phyloP scores from a whole-genome alignment of 441 rosid species.

The Omphalea diandra region DNA sequence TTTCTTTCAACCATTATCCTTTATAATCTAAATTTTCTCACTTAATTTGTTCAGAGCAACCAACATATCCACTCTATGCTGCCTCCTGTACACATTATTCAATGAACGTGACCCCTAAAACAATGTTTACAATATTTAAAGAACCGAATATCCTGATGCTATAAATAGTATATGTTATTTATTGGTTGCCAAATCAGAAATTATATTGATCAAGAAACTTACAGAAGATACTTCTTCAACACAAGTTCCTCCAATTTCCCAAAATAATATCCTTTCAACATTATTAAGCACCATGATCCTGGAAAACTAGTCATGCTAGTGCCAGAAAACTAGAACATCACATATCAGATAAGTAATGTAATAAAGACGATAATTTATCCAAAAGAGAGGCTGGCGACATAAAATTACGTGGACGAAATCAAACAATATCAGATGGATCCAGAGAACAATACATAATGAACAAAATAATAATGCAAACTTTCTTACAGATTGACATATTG shows the following conservation, averaged over 20 bases:
- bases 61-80: background rate
- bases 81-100: background rate
- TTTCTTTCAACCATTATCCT: background rate
- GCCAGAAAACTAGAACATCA: background rate
- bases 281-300: no score
- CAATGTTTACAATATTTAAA: background rate
- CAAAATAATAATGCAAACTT: background rate
- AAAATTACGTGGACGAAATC: background rate
- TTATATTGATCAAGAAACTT: no score
- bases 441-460: background rate
- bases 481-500: conserved; percentile 77
- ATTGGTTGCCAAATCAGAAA: no score
- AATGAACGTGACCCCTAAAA: background rate
- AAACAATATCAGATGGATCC: background rate
- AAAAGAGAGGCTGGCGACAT: background rate
- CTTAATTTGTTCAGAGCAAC: background rate
- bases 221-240: no score
- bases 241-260: no score
- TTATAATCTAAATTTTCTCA: background rate
- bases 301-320: no score
- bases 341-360: background rate
- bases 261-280: no score
- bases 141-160: background rate
- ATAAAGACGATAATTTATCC: background rate
- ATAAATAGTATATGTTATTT: no score